A percentile compares a stretch with the other conserved stretches of the same genome.
Evolutionary conservation across 257 asterid genomes (phyloP).

Genomic region (Fraxinus americana): DNA sequence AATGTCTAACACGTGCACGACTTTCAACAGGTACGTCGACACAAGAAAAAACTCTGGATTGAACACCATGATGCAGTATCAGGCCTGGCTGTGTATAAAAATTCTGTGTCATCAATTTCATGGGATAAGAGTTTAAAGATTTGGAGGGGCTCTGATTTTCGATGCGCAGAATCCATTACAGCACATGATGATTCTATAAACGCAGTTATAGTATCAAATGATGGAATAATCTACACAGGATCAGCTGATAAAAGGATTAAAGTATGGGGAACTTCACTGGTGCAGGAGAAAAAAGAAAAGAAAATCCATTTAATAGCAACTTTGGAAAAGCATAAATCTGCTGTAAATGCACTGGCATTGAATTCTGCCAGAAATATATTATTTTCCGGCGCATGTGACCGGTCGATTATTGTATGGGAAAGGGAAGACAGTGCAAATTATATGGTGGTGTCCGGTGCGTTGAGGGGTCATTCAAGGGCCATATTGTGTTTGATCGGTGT

Average conservation of each 20-base stretch:
- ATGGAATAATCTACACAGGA: conserved; percentile 69
- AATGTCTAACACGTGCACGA: background rate
- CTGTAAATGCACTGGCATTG: conserved; percentile 76
- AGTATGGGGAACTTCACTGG: conserved; percentile 42
- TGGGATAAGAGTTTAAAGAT: conserved; percentile 80
- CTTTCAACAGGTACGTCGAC: conserved; percentile 45
- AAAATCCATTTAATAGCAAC: conserved; percentile 49
- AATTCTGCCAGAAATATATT: conserved; percentile 59
- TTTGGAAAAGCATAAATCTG: conserved; percentile 75
- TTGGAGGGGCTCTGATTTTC: conserved; percentile 42
- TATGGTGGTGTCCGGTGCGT: conserved; percentile 78
- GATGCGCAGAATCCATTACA: conserved; percentile 56
- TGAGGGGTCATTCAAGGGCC: conserved; percentile 76
- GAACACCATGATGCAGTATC: conserved; percentile 83
- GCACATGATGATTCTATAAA: conserved; percentile 95
- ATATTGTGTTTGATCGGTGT: conserved; percentile 62
- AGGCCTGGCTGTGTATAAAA: conserved; percentile 38
- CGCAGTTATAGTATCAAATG: conserved; percentile 48
- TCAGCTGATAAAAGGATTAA: conserved; percentile 72
- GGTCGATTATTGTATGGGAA: conserved; percentile 95
- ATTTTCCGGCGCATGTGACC: conserved; percentile 81
- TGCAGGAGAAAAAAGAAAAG: conserved; percentile 39
- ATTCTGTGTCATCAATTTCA: conserved; percentile 49
- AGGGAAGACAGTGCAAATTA: conserved; percentile 77
- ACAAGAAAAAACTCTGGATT: conserved; percentile 65